Evolutionary conservation across 2,329 filamentous ascomycete genomes (phyloP), one percentile per base, ranked within the genome.

Genomic region (Fusarium heterosporum): DNA sequence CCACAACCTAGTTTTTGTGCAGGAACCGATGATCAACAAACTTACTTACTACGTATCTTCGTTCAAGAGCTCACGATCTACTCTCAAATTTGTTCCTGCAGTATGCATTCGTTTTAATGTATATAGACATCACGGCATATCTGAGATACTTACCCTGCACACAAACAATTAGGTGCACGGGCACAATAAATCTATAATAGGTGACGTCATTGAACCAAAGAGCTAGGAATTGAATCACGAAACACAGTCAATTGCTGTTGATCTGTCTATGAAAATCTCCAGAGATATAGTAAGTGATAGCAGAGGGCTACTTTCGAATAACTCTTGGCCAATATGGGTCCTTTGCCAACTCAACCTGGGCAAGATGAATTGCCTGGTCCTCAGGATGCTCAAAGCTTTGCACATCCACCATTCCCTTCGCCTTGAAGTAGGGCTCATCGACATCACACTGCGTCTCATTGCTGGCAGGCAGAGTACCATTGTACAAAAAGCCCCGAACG

Each of bases 391-490:
- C 30, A 49, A 61, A 64, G 13, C 12, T 42, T 29, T 25, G 8
- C 1, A 55, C 29, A 19, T 30, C 43, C 1, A 22, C 50, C 13
- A 53, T 54, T 1, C 36, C 50, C 11, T 66, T 64, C 2, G 61
- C 53, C 22, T 69, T 69, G 4, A 81, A 82, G 28, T 81, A 82
- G 4, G 73, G 73, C 9, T 72, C 77, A 29, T 82, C 79, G 9
- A 73, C 73, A 17, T 80, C 75, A 39, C 80, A 81, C 40, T 74
- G 71, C 5, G 74, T 75, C 50, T 80, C 70, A 1, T 73, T 55
- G 0, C 29, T 30, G 0, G 71, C 71, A 1, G 80, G 81, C 41
- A 82, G 32, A 4, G 70, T 78, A 2, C 81, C 81, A 11, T 80
- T 72, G 19, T 72, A 66, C 8, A 83, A 64, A 36, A 77, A 83